phyloP scores from a whole-genome alignment of 441 rosid genomes.

The Aquilaria agallochum region DNA sequence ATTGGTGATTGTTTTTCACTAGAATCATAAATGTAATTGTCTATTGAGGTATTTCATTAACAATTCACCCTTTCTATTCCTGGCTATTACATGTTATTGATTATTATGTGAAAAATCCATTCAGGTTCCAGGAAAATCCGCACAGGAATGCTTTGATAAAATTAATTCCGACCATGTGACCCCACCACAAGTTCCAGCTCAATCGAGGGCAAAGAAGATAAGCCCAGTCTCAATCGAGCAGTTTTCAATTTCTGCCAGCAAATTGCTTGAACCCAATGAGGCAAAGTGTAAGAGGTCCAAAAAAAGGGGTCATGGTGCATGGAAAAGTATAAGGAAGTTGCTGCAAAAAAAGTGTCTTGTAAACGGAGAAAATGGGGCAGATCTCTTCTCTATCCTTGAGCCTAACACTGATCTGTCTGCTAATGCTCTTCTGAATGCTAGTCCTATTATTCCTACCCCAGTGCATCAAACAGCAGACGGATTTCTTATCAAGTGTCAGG shows the following conservation, averaged over 20 bases:
- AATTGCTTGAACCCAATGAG: conserved; percentile 36
- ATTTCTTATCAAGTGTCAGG: conserved; percentile 35
- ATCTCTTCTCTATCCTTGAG: conserved; percentile 76
- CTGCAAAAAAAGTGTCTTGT: conserved; percentile 45
- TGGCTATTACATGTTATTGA: too few relatives aligned
- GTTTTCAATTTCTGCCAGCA: conserved; percentile 52
- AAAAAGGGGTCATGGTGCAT: conserved; percentile 33
- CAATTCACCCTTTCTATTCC: too few relatives aligned
- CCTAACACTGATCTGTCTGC: conserved; percentile 31
- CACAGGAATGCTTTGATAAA: conserved; percentile 87
- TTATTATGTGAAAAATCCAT: conserved; percentile 9
- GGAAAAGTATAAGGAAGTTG: conserved; percentile 59
- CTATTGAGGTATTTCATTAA: too few relatives aligned
- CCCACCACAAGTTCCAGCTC: conserved; percentile 54
- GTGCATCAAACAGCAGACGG: conserved; percentile 28
- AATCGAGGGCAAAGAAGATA: conserved; percentile 42
- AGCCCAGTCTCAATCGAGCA: conserved; percentile 27
- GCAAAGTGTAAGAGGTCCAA: conserved; percentile 27
- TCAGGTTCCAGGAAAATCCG: conserved; percentile 90
- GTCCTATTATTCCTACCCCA: conserved; percentile 43
- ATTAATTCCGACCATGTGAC: conserved; percentile 62
- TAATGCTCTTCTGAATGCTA: conserved; percentile 19
- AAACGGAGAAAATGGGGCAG: conserved; percentile 47
- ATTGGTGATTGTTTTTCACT: too few relatives aligned
- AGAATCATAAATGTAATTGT: too few relatives aligned